These are phyloP conservation scores for Dictyophora rubrovolvata DNA, from an alignment of 768 basidiomycete genomes.

Conservation along the genomic window DNA sequence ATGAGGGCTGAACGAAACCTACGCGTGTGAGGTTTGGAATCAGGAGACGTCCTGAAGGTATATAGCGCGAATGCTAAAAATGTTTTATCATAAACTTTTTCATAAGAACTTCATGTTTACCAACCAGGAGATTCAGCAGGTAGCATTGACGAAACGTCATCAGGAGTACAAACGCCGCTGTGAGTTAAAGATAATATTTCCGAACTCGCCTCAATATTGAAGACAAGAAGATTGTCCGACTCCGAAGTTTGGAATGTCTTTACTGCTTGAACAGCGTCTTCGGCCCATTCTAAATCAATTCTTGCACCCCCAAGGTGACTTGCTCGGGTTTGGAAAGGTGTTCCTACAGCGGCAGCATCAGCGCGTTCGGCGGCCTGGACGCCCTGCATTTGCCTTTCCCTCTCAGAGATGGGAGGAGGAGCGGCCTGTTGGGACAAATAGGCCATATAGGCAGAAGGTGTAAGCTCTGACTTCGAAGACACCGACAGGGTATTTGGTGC, in stretches of 20 bases:
- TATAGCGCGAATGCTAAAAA: slow-evolving; percentile 49
- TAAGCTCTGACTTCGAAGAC: slow-evolving; percentile 57
- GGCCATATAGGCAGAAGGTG: slow-evolving; percentile 57
- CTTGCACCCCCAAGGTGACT: slow-evolving; percentile 45
- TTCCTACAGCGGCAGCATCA: slow-evolving; percentile 18
- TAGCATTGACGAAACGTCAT: slow-evolving; percentile 37
- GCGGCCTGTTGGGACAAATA: slow-evolving; percentile 65
- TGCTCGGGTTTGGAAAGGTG: slow-evolving; percentile 24
- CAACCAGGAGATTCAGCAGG: slow-evolving; percentile 50
- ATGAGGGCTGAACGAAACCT: slow-evolving; percentile 15
- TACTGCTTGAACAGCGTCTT: slow-evolving; percentile 57
- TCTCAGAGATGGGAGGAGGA: slow-evolving; percentile 70
- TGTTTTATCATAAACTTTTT: slow-evolving; percentile 9
- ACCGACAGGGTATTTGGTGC: slow-evolving; percentile 72
- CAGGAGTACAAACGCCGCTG: slow-evolving; percentile 28
- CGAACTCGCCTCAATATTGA: slow-evolving; percentile 53
- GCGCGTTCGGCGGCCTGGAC: slow-evolving; percentile 67
- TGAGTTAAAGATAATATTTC: slow-evolving; percentile 48
- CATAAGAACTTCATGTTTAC: slow-evolving; percentile 5
- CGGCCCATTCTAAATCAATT: slow-evolving; percentile 58
- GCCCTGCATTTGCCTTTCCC: slow-evolving; percentile 75
- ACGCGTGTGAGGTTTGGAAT: slow-evolving; percentile 54
- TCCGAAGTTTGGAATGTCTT: slow-evolving; percentile 40
- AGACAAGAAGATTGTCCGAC: slow-evolving; percentile 39
- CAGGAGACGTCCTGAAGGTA: slow-evolving; percentile 33